Base-by-base conservation (phyloP, 1,139 yeast species). In the Lodderomyces theae region DNA sequence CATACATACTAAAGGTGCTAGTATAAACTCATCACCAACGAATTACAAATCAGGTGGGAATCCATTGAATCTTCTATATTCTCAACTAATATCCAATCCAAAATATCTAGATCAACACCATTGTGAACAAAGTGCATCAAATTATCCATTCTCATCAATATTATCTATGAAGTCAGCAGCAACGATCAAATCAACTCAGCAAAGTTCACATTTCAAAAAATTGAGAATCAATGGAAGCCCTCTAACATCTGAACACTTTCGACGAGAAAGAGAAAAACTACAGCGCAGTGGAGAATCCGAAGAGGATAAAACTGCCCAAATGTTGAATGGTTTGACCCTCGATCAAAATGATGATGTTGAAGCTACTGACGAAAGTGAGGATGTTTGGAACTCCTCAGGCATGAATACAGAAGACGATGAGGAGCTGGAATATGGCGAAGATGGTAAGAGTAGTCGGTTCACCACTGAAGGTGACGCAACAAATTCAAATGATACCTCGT, bases 181-280 rank as follows among this genome's bases (percentile, higher is more conserved):
- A 7, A 71, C 73, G 5, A 70, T 65, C 6, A 59, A 58, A 37
- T 70, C 54, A 56, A 60, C 68, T 1, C 54, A 61, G 16, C 69
- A 63, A 42, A 59, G 62, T 2, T 63, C 74, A 3, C 75, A 68
- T 46, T 70, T 64, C 52, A 72, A 72, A 47, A 72, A 72, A 43
- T 56, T 72, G 10, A 57, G 77, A 24, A 72, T 72, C 36, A 68
- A 63, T 44, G 74, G 74, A 1, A 53, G 64, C 3, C 74, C 74
- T 2, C 62, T 65, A 28, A 62, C 70, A 0, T 57, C 70, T 2
- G 62, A 54, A 17, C 51, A 62, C 5, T 58, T 51, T 39, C 40
- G 37, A 41, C 50, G 41, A 9, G 42, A 42, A 11, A 42, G 40
- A 18, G 51, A 48, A 13, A 31, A 38, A 58, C 34, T 52, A 45